These are phyloP conservation scores for Myriosclerotinia curreyana DNA, from an alignment of 2,329 filamentous ascomycete species.

Conservation along the genomic window DNA sequence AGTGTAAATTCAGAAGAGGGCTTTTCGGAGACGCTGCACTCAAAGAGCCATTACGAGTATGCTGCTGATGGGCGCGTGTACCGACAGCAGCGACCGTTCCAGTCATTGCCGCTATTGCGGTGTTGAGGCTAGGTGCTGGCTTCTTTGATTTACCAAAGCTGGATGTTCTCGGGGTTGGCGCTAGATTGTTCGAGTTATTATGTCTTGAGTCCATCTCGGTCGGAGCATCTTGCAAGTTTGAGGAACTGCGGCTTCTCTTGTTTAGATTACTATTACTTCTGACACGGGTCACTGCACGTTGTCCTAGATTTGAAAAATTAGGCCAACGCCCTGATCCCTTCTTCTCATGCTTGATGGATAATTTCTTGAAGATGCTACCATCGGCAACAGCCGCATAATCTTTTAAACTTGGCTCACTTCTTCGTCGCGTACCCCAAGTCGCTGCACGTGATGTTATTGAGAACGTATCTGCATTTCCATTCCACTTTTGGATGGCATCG, in stretches of 20 bases:
- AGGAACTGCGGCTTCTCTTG: constrained; percentile 35
- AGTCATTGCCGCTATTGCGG: constrained; percentile 55
- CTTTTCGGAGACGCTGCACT: constrained; percentile 54
- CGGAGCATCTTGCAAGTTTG: constrained; percentile 28
- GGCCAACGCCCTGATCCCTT: constrained; percentile 33
- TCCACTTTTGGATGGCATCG: constrained; percentile 49
- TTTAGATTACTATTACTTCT: constrained; percentile 36
- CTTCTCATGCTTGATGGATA: constrained; percentile 51
- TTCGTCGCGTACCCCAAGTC: constrained; percentile 67
- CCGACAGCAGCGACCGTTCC: constrained; percentile 54
- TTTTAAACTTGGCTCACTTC: constrained; percentile 56
- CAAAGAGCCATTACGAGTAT: constrained; percentile 59
- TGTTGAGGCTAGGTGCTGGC: constrained; percentile 57
- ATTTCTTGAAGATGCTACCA: constrained; percentile 61
- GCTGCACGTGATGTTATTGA: constrained; percentile 62
- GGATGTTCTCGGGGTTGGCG: constrained; percentile 49
- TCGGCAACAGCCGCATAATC: constrained; percentile 60
- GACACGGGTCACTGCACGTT: constrained; percentile 33
- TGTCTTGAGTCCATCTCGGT: constrained; percentile 40
- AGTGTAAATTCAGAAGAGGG: constrained; percentile 40
- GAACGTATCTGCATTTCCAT: constrained; percentile 45
- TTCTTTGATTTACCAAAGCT: constrained; percentile 47
- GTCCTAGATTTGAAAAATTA: constrained; percentile 4
- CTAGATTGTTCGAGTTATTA: constrained; percentile 42
- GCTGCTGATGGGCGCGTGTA: constrained; percentile 41